These are phyloP conservation scores for Cystobasidium slooffiae DNA, from an alignment of 1,284 basidiomycete genomes.

Conservation along the genomic window DNA sequence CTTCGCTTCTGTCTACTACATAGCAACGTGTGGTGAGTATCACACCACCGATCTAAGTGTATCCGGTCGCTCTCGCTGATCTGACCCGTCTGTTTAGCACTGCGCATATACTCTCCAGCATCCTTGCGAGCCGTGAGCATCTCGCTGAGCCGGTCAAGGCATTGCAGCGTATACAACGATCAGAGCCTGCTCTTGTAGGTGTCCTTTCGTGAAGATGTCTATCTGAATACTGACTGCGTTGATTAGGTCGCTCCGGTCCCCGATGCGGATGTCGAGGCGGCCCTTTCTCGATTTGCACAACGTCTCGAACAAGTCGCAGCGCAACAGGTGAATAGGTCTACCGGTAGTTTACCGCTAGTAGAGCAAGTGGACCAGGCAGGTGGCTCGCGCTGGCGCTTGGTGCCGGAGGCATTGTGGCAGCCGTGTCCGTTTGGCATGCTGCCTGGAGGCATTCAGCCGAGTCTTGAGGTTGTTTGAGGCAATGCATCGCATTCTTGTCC, in stretches of 20 bases:
- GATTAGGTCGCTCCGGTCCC: slow-evolving; percentile 12
- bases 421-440: slow-evolving; percentile 30
- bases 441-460: not conserved
- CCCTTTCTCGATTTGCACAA: slow-evolving; percentile 12
- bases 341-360: not conserved
- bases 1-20: slow-evolving; percentile 27
- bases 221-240: not conserved
- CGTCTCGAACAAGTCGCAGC: slow-evolving; percentile 4
- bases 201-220: not conserved
- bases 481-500: no score
- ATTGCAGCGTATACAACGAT: slow-evolving; percentile 22
- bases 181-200: slow-evolving; percentile 36
- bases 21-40: slow-evolving; percentile 5
- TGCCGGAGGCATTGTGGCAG: slow-evolving; percentile 1
- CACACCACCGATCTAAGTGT: no score
- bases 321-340: not conserved
- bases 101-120: not conserved
- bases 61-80: not conserved
- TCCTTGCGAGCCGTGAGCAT: not conserved
- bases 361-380: not conserved
- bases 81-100: not conserved
- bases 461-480: slow-evolving; percentile 9
- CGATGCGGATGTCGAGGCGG: slow-evolving; percentile 19
- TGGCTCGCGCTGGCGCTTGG: slow-evolving; percentile 12
- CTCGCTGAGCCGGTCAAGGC: slow-evolving; percentile 3